These are phyloP conservation scores for Panellus pusillus DNA, from an alignment of 768 basidiomycete species.

Conservation along the genomic window DNA sequence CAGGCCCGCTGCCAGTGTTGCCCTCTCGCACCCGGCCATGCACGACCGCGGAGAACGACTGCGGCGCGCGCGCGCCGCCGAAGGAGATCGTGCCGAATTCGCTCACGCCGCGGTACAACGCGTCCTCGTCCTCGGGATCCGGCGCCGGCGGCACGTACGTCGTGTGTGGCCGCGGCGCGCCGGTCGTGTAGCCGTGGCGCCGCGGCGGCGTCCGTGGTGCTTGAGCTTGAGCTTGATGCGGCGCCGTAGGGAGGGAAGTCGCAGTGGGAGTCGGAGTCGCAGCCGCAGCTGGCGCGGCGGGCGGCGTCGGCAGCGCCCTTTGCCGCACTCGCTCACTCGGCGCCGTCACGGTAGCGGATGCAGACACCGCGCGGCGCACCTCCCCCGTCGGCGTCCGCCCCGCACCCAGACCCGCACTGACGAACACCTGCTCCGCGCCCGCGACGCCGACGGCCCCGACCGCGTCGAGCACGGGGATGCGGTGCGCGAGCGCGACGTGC, in stretches of 20 bases:
- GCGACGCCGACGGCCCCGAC: slow-evolving; percentile 22
- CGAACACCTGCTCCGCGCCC: slow-evolving; percentile 37
- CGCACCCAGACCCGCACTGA: slow-evolving; percentile 27
- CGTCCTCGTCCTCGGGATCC: slow-evolving; percentile 17
- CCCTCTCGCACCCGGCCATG: slow-evolving; percentile 53
- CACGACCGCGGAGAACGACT: slow-evolving; percentile 57
- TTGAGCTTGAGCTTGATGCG: not conserved
- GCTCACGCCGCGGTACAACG: not conserved
- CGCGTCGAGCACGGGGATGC: slow-evolving; percentile 33
- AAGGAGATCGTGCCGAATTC: slow-evolving; percentile 30
- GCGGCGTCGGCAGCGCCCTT: not conserved
- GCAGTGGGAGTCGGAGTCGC: not conserved
- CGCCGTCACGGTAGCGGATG: not conserved
- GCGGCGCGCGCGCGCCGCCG: slow-evolving; percentile 14
- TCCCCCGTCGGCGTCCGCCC: not conserved
- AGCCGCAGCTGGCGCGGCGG: not conserved
- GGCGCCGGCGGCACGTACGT: slow-evolving; percentile 11
- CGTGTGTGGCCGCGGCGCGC: slow-evolving; percentile 14
- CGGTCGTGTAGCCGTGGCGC: slow-evolving; percentile 14
- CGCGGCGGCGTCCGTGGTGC: not conserved
- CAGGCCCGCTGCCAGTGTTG: not conserved
- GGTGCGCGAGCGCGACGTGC: slow-evolving; percentile 36
- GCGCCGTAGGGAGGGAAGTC: not conserved
- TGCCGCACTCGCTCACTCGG: too few species aligned
- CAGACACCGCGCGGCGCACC: not conserved